Conservation (phyloP, 2,329 filamentous ascomycete species). For the Aureobasidium sp. region DNA sequence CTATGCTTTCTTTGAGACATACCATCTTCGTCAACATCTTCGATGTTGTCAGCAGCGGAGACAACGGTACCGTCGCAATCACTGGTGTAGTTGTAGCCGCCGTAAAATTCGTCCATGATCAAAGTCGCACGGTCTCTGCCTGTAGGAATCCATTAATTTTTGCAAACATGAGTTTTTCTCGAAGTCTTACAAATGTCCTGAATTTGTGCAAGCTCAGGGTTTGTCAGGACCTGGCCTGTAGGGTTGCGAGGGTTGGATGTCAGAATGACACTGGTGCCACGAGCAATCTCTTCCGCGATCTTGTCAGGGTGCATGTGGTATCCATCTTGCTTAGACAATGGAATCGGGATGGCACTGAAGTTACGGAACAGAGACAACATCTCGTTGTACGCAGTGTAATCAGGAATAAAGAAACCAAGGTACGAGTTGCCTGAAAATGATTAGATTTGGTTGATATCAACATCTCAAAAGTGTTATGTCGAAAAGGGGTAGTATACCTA, state of each 20-base stretch:
- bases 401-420: conserved; percentile 66
- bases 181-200: conserved; percentile 69
- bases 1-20: conserved; percentile 12
- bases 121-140: conserved; percentile 65
- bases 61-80: conserved; percentile 87
- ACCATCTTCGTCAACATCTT: conserved; percentile 74
- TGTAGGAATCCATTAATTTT: not conserved
- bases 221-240: conserved; percentile 78
- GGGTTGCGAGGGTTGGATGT: conserved; percentile 96
- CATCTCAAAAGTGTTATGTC: not conserved
- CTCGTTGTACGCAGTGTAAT: conserved; percentile 97
- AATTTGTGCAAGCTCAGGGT: conserved; percentile 80
- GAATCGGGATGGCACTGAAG: conserved; percentile 81
- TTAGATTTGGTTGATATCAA: not conserved
- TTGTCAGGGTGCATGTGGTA: conserved; percentile 93
- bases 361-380: conserved; percentile 95
- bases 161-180: conserved; percentile 30
- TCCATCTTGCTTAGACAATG: conserved; percentile 73
- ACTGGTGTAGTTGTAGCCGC: conserved; percentile 83
- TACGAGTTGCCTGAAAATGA: conserved; percentile 58
- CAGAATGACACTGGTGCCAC: conserved; percentile 62
- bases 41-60: conserved; percentile 80
- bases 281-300: conserved; percentile 60
- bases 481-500: conserved; percentile 35
- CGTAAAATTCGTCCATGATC: conserved; percentile 85